A percentile compares a stretch with the other conserved stretches of the same genome.
Evolutionary conservation across 257 asterid genomes (phyloP).

Genomic region (Echium plantagineum): DNA sequence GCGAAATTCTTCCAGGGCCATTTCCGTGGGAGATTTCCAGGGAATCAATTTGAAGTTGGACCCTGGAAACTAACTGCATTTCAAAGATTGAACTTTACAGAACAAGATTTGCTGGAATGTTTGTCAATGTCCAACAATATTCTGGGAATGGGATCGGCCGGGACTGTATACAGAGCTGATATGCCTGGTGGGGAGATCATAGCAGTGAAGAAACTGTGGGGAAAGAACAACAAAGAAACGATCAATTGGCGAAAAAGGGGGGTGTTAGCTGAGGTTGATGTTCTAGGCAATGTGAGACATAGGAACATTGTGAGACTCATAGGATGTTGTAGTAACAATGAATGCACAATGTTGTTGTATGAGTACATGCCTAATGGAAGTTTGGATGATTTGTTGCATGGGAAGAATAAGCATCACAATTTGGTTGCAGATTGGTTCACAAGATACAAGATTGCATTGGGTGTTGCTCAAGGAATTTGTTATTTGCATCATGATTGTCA

Average conservation of each 20-base stretch:
- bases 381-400: slow-evolving; percentile 64
- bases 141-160: slow-evolving; percentile 77
- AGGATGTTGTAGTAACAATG: slow-evolving; percentile 60
- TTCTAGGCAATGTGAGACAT: slow-evolving; percentile 77
- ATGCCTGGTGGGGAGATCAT: slow-evolving; percentile 88
- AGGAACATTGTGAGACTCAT: slow-evolving; percentile 67
- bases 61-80: slow-evolving; percentile 88
- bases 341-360: slow-evolving; percentile 63
- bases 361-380: slow-evolving; percentile 97
- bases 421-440: slow-evolving; percentile 59
- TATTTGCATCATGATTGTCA: slow-evolving; percentile 94
- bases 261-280: slow-evolving; percentile 81
- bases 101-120: slow-evolving; percentile 62
- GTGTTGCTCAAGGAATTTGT: slow-evolving; percentile 88
- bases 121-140: slow-evolving; percentile 40
- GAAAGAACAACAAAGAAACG: slow-evolving; percentile 45
- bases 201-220: slow-evolving; percentile 83
- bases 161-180: slow-evolving; percentile 83
- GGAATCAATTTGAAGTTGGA: slow-evolving; percentile 25
- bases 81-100: slow-evolving; percentile 69
- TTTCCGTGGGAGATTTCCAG: slow-evolving; percentile 30
- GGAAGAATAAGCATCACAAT: slow-evolving; percentile 44
- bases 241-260: slow-evolving; percentile 37
- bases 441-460: slow-evolving; percentile 58
- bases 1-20: slow-evolving; percentile 43